Evolutionary conservation across 1,284 basidiomycete genomes (phyloP).

Genomic region (Blastosporella zonata): DNA sequence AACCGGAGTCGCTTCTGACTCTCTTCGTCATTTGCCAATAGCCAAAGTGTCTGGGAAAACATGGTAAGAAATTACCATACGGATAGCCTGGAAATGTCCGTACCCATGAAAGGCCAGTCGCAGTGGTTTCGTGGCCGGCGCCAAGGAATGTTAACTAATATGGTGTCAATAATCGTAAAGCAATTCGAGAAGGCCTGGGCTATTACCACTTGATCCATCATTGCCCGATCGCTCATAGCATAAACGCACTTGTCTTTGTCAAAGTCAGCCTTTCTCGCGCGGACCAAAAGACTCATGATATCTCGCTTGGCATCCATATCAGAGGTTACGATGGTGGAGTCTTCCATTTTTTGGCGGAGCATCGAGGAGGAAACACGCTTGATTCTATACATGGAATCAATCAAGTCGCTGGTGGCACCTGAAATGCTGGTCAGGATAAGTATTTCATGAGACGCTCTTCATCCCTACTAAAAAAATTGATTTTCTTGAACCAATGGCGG

Average conservation of each 20-base stretch:
- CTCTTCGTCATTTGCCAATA: slow-evolving; percentile 29
- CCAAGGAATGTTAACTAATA: slow-evolving; percentile 49
- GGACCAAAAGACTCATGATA: slow-evolving; percentile 48
- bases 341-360: slow-evolving; percentile 38
- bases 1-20: slow-evolving; percentile 40
- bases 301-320: slow-evolving; percentile 44
- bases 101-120: slow-evolving; percentile 46
- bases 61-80: background rate
- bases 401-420: slow-evolving; percentile 29
- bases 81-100: background rate
- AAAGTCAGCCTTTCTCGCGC: slow-evolving; percentile 36
- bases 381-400: slow-evolving; percentile 42
- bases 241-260: slow-evolving; percentile 30
- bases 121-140: slow-evolving; percentile 51
- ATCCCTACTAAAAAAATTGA: slow-evolving; percentile 25
- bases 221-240: slow-evolving; percentile 43
- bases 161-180: background rate
- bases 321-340: slow-evolving; percentile 29
- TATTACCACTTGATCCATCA: slow-evolving; percentile 50
- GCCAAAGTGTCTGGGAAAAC: slow-evolving; percentile 26
- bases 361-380: slow-evolving; percentile 39
- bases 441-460: background rate
- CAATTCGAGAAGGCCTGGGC: background rate
- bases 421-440: background rate
- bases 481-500: slow-evolving; percentile 30